phyloP scores from a whole-genome alignment of 1,139 yeast species.

The Candida tropicalis region DNA sequence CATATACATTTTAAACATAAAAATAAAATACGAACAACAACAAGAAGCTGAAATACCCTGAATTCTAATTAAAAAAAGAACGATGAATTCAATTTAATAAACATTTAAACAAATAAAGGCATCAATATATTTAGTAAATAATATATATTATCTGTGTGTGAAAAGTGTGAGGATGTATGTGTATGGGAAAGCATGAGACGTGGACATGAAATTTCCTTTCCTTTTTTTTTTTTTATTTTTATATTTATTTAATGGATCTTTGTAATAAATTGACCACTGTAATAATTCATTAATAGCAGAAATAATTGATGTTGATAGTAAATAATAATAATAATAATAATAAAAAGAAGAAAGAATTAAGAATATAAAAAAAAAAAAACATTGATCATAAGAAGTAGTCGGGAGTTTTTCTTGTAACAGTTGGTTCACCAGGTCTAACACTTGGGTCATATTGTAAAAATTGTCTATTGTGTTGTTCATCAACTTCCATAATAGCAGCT shows the following conservation, averaged over 20 bases:
- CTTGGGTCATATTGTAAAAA: constrained; percentile 93
- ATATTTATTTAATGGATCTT: no score
- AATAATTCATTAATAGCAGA: no score
- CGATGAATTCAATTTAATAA: not conserved
- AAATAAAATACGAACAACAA: no score
- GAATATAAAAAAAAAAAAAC: no score
- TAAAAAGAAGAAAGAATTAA: no score
- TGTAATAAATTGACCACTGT: no score
- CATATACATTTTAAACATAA: no score
- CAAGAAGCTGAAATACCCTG: no score
- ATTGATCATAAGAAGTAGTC: constrained; percentile 74
- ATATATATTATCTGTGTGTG: not conserved
- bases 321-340: no score
- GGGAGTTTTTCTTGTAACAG: constrained; percentile 92
- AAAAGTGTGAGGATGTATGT: not conserved
- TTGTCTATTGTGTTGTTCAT: constrained; percentile 86
- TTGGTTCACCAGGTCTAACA: constrained; percentile 94
- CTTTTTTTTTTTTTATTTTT: no score
- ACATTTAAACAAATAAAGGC: constrained; percentile 4
- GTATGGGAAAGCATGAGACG: not conserved
- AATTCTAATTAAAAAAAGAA: not conserved
- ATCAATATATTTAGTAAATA: not conserved
- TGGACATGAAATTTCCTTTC: no score
- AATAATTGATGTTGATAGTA: no score
- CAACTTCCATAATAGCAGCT: constrained; percentile 99